Evolutionary conservation across 129 eudicot species (phyloP), one percentile per base, ranked within the genome.

Genomic region (Escallonia herrerae): DNA sequence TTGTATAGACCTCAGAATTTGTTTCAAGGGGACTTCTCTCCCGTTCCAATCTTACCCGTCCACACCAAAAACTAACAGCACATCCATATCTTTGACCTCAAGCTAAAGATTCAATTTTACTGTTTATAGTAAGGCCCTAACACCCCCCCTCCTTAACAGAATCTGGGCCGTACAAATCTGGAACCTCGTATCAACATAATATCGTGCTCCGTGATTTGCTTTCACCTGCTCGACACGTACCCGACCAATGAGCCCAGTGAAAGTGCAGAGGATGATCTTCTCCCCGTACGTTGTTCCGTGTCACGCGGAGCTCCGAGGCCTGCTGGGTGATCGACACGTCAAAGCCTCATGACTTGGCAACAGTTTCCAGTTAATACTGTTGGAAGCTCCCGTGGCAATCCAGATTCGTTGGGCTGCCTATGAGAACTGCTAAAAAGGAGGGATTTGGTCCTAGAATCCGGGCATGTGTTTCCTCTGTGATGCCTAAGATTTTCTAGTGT

Each of bases 391-490:
- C 15, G n/a, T 53, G 56, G 58, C 48, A 45, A 55, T 3, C 22
- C n/a, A 8, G 39, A 13, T 39, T 43, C 11, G 7, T 43, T 22
- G 33, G 33, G 33, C 33, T 22, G 50, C 14, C 44, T n/a, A 15
- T 44, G 42, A 71, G 66, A 8, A 53, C 14, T 1, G 33, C n/a
- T 5, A 50, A 39, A 41, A 22, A 52, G n/a, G n/a, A n/a, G n/a
- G n/a, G 39, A n/a, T 48, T 76, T 63, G 80, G 80, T 76, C 54
- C 33, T 59, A 65, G 38, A 71, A 71, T 72, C 77, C 65, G 77
- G 77, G 43, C 42, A 13, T 53, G 50, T 62, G 78, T 68, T 77
- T 58, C 64, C 76, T 12, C 1, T 22, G 33, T 22, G 1, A 22
- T 22, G 33, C 33, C 33, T 22, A 22, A 22, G 33, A 22, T 22